Evolutionary conservation across 1,139 yeast species (phyloP), one percentile per base, ranked within the genome.

Genomic region (Taiozyma sp.): DNA sequence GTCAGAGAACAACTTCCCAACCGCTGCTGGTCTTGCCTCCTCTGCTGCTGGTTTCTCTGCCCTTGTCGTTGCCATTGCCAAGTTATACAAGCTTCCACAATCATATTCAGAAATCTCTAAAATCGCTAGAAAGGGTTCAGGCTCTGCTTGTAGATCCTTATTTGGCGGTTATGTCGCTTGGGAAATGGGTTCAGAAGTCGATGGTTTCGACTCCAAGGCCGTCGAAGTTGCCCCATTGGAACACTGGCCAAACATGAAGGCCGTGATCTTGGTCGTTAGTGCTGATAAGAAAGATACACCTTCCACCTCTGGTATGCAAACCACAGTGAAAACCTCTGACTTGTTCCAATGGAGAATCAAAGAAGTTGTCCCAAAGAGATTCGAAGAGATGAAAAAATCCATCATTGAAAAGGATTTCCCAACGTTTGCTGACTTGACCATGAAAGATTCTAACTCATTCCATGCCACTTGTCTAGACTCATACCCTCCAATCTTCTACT

Each of bases 41-140:
- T 87, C 96, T 9, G 99, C 99, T 12, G 97, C 98, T 12, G 99
- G 99, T 0, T 92, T 91, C 70, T 97, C 99, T 47, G 99, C 99
- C 6, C 78, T 93, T 58, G 96, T 93, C 34, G 81, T 81, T 47
- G 91, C 97, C 29, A 81, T 93, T 64, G 92, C 99, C 27, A 79
- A 79, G 64, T 76, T 93, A 54, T 93, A 83, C 70, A 69, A 87
- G 68, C 81, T 95, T 54, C 96, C 96, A 22, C 87, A 87, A 62
- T 80, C 86, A 54, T 76, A 80, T 66, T 87, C 95, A 24, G 97
- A 91, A 62, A 79, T 95, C 57, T 88, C 97, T 56, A 87, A 86
- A 64, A 85, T 93, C 63, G 99, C 99, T 16, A 84, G 99, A 70
- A 93, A 91, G 70, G 99, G 99, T 23, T 90, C 97, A 16, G 99